Evolutionary conservation across 495 filamentous ascomycete species (phyloP).

Genomic region (Penicillium diatomitis): DNA sequence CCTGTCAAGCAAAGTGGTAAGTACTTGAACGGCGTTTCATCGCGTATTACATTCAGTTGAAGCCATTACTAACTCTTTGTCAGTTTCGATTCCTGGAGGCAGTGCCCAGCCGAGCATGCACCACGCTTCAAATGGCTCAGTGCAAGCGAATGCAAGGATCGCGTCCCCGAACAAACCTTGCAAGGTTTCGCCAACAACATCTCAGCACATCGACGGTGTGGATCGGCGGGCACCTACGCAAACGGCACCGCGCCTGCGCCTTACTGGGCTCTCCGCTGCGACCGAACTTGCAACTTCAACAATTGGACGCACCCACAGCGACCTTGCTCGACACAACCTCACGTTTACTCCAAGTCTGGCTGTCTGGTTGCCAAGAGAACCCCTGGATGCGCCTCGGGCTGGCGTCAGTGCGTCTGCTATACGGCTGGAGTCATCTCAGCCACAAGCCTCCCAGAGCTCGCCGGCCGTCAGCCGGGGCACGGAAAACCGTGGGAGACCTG

Average conservation of each 20-base stretch:
- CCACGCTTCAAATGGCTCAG: too few relatives aligned
- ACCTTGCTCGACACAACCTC: not conserved
- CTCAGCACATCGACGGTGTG: too few relatives aligned
- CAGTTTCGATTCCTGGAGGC: not conserved
- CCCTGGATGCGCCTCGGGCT: not conserved
- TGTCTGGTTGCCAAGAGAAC: not conserved
- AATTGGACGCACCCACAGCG: too few relatives aligned
- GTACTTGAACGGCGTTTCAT: not conserved
- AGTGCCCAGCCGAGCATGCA: not conserved
- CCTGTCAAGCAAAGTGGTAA: not conserved
- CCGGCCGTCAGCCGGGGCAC: not conserved
- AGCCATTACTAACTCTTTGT: not conserved
- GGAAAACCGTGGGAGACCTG: not conserved
- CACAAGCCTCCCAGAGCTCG: not conserved
- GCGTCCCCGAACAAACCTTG: too few relatives aligned
- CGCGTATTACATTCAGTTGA: not conserved
- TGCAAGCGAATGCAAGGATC: too few relatives aligned
- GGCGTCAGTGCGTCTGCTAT: not conserved
- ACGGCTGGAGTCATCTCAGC: not conserved
- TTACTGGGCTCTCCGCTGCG: not conserved
- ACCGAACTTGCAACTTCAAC: not conserved
- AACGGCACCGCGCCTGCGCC: conserved; percentile 2
- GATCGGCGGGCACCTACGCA: not conserved
- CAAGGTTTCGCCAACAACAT: not conserved
- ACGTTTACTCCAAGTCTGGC: not conserved